A percentile compares a stretch with the other conserved stretches of the same genome.
phyloP scores from a whole-genome alignment of 768 basidiomycete species.

The Rhodotorula paludigena region DNA sequence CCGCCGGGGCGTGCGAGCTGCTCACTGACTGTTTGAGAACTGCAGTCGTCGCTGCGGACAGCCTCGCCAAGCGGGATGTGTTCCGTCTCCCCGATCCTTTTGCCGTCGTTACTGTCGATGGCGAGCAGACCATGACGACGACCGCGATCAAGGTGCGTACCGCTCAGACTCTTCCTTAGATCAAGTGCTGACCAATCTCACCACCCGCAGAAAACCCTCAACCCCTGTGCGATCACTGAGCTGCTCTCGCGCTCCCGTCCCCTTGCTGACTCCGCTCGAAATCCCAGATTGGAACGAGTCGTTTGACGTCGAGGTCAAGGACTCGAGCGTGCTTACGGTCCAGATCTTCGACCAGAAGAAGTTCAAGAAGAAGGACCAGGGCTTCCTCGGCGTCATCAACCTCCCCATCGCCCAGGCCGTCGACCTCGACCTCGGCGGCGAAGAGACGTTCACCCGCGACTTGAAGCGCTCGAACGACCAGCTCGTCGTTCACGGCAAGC shows the following conservation, averaged over 20 bases:
- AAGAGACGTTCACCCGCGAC: slow-evolving; percentile 90
- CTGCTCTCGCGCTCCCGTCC: not conserved
- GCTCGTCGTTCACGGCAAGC: slow-evolving; percentile 92
- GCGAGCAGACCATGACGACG: slow-evolving; percentile 93
- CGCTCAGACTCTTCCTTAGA: not conserved
- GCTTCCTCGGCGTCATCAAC: slow-evolving; percentile 96
- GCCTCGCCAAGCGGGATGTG: slow-evolving; percentile 86
- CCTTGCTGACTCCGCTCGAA: not conserved
- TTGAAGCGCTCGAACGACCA: slow-evolving; percentile 99
- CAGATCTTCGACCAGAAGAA: slow-evolving; percentile 99
- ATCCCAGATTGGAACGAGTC: slow-evolving; percentile 91
- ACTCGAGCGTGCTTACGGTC: slow-evolving; percentile 94
- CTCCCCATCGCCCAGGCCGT: slow-evolving; percentile 82
- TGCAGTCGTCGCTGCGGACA: slow-evolving; percentile 75
- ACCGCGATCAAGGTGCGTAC: slow-evolving; percentile 71
- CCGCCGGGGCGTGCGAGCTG: not conserved
- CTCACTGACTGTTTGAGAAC: not conserved
- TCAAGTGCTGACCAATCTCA: slow-evolving; percentile 52
- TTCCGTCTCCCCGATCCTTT: slow-evolving; percentile 96
- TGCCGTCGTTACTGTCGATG: slow-evolving; percentile 96
- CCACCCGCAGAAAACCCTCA: slow-evolving; percentile 35
- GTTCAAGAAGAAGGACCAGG: slow-evolving; percentile 96
- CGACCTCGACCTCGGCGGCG: slow-evolving; percentile 85
- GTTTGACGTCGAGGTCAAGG: slow-evolving; percentile 94
- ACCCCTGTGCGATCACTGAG: slow-evolving; percentile 31